Evolutionary conservation across 2,329 filamentous ascomycete genomes (phyloP).

Genomic region (Rugonectria rugulosa): DNA sequence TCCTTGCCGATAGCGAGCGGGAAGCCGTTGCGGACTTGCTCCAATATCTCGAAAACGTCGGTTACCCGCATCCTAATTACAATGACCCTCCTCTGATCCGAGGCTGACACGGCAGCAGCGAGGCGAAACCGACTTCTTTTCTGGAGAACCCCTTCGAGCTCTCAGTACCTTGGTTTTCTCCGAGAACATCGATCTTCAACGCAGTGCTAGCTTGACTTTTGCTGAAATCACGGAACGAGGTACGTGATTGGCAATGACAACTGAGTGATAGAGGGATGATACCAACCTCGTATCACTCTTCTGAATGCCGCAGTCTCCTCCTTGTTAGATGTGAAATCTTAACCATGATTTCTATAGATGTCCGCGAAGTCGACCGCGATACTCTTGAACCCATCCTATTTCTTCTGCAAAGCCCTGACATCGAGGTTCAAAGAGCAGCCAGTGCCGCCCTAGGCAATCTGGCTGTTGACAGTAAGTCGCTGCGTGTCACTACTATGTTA

Average conservation of each 20-base stretch:
- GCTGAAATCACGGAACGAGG: constrained; percentile 98
- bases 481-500: background rate
- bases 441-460: constrained; percentile 96
- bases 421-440: constrained; percentile 95
- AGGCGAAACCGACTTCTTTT: constrained; percentile 97
- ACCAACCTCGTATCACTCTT: background rate
- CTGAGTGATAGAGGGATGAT: background rate
- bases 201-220: constrained; percentile 97
- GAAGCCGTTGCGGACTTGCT: constrained; percentile 96
- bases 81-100: background rate
- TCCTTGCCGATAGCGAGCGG: constrained; percentile 93
- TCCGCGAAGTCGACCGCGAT: constrained; percentile 91
- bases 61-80: constrained; percentile 39
- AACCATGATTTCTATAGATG: constrained; percentile 68
- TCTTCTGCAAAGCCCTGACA: constrained; percentile 91
- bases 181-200: constrained; percentile 96
- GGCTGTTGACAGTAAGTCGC: constrained; percentile 86
- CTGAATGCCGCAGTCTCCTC: background rate
- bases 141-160: constrained; percentile 90
- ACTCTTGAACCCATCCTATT: constrained; percentile 96
- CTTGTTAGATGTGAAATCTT: constrained; percentile 1
- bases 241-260: constrained; percentile 51
- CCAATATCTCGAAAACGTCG: constrained; percentile 94
- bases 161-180: constrained; percentile 97
- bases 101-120: constrained; percentile 65